phyloP scores from a whole-genome alignment of 805 yeast genomes.

The Kurtzmaniella cleridarum region DNA sequence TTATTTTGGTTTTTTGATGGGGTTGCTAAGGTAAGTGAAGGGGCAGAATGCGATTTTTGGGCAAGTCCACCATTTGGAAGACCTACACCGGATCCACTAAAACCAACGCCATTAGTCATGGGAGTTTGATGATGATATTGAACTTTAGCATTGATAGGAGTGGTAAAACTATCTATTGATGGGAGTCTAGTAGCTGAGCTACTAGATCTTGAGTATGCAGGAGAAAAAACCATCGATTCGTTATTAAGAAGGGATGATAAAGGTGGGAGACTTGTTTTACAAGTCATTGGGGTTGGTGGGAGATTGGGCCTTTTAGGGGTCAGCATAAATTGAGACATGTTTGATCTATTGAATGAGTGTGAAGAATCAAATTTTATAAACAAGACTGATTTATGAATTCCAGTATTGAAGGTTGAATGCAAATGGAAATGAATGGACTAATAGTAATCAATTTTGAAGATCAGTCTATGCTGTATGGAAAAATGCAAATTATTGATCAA shows the following conservation, averaged over 20 bases:
- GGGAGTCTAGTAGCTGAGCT: constrained; percentile 19
- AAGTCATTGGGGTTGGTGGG: constrained; percentile 17
- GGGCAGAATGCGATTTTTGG: constrained; percentile 2
- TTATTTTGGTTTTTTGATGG: constrained; percentile 4
- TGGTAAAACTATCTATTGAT: constrained; percentile 17
- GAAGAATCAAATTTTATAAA: neutral
- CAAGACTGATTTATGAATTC: neutral
- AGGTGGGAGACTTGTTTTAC: constrained; percentile 34
- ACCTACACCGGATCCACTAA: neutral
- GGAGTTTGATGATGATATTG: constrained; percentile 8
- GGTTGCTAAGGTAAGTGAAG: constrained; percentile 6
- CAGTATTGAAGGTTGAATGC: neutral
- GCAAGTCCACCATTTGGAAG: neutral
- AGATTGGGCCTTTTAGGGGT: constrained; percentile 31
- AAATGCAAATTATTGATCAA: too few relatives aligned
- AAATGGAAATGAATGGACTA: neutral
- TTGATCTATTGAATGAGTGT: neutral
- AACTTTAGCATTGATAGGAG: constrained; percentile 8
- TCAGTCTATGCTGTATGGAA: too few relatives aligned
- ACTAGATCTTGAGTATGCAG: constrained; percentile 1
- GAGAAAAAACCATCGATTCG: constrained; percentile 2
- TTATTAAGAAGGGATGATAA: constrained; percentile 27
- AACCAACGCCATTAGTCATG: neutral
- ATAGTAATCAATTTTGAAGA: too few relatives aligned
- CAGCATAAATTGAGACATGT: constrained; percentile 11